Evolutionary conservation across 768 basidiomycete species (phyloP).

Genomic region (Tephrocybe sp.): DNA sequence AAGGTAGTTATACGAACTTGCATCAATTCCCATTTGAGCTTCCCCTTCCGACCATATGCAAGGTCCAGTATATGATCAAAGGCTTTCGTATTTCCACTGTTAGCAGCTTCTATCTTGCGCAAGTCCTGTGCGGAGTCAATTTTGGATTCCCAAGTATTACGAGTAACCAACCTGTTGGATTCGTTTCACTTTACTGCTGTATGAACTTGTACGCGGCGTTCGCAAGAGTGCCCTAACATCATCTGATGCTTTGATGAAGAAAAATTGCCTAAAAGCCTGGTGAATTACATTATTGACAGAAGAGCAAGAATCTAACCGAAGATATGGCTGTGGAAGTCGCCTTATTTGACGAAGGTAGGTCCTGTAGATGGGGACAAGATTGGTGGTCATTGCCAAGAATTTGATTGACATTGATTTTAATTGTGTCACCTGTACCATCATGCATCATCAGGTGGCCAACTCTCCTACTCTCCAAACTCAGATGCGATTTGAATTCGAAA

Average conservation of each 20-base stretch:
- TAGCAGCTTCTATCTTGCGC: conserved; percentile 51
- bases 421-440: background rate
- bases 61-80: conserved; percentile 60
- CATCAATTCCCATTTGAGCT: conserved; percentile 65
- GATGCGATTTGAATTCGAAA: background rate
- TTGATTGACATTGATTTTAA: background rate
- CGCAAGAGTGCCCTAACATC: conserved; percentile 50
- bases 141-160: background rate
- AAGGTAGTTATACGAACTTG: conserved; percentile 40
- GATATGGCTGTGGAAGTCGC: conserved; percentile 38
- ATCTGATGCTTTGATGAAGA: conserved; percentile 54
- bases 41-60: conserved; percentile 78
- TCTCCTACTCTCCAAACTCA: too few relatives aligned
- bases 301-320: conserved; percentile 30
- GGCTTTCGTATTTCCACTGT: conserved; percentile 42
- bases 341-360: conserved; percentile 38
- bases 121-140: conserved; percentile 40
- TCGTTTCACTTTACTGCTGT: conserved; percentile 42
- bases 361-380: conserved; percentile 36
- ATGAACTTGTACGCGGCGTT: conserved; percentile 28
- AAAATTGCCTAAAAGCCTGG: conserved; percentile 53
- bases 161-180: conserved; percentile 43
- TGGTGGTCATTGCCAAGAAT: conserved; percentile 2
- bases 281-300: background rate
- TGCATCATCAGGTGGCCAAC: background rate